Conservation (phyloP, 805 yeast species). For the Candida easanensis region DNA sequence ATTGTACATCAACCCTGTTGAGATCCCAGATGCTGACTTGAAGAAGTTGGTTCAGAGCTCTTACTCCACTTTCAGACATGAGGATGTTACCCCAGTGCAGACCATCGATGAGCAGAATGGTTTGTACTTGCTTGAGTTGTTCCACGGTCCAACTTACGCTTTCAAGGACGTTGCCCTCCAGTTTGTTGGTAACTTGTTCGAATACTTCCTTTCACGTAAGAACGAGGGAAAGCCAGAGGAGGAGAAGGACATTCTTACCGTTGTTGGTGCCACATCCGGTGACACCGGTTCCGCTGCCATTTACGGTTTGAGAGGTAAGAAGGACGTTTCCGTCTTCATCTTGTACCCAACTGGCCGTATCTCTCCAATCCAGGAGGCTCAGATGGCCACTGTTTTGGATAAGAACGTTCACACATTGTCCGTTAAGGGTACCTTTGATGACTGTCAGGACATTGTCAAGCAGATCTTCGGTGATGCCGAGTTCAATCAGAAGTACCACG, state of each 20-base stretch:
- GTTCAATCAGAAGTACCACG: conserved; percentile 85
- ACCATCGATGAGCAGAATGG: conserved; percentile 56
- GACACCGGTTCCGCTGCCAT: conserved; percentile 99
- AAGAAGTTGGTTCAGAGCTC: conserved; percentile 61
- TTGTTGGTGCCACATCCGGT: conserved; percentile 98
- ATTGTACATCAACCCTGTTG: conserved; percentile 66
- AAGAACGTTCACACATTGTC: conserved; percentile 91
- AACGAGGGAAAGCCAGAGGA: conserved; percentile 53
- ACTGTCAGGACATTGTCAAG: conserved; percentile 96
- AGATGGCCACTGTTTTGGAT: conserved; percentile 96
- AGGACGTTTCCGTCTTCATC: conserved; percentile 96
- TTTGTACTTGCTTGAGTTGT: conserved; percentile 80
- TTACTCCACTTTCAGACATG: conserved; percentile 86
- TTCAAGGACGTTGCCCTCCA: conserved; percentile 98
- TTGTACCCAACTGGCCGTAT: conserved; percentile 96
- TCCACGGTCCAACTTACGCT: conserved; percentile 99
- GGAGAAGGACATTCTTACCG: conserved; percentile 80
- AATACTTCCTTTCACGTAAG: conserved; percentile 78
- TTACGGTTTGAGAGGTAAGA: conserved; percentile 94
- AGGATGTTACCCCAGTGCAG: conserved; percentile 81
- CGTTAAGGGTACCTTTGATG: conserved; percentile 95
- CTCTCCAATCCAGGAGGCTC: conserved; percentile 96
- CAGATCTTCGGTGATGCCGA: conserved; percentile 85
- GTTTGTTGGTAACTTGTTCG: conserved; percentile 95
- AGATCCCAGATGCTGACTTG: conserved; percentile 72